Evolutionary conservation across 306 rosid species (phyloP).

Genomic region (Oxytropis ochrocephala): DNA sequence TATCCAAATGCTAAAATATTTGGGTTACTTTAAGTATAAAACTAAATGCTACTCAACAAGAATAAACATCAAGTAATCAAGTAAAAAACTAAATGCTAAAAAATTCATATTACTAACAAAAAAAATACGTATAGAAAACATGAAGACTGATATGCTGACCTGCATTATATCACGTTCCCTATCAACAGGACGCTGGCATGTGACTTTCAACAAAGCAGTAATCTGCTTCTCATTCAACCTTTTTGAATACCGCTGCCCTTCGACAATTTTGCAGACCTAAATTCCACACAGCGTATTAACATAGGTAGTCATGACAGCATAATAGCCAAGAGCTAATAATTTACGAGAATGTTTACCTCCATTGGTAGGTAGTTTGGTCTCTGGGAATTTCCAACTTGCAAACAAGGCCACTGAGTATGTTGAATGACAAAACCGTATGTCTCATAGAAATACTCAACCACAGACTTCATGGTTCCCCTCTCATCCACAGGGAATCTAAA

Average conservation of each 20-base stretch:
- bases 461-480: slow-evolving; percentile 86
- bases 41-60: too few species aligned
- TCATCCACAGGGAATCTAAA: slow-evolving; percentile 90
- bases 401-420: slow-evolving; percentile 92
- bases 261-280: slow-evolving; percentile 94
- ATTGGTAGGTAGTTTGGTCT: slow-evolving; percentile 90
- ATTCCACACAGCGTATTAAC: slow-evolving; percentile 16
- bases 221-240: slow-evolving; percentile 83
- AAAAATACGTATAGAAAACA: background rate
- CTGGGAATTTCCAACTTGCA: slow-evolving; percentile 90
- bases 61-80: background rate
- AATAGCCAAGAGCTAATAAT: background rate
- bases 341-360: slow-evolving; percentile 49
- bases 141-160: slow-evolving; percentile 27
- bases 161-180: slow-evolving; percentile 79
- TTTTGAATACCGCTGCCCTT: slow-evolving; percentile 90
- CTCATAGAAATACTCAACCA: slow-evolving; percentile 82
- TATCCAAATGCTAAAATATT: too few species aligned
- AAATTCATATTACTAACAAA: background rate
- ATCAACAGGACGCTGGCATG: slow-evolving; percentile 90
- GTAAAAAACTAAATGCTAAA: background rate
- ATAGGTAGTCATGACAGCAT: background rate
- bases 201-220: slow-evolving; percentile 79
- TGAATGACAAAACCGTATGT: slow-evolving; percentile 84
- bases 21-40: too few species aligned